These are phyloP conservation scores for Candida fluviatilis DNA, from an alignment of 805 yeast genomes.

Conservation along the genomic window DNA sequence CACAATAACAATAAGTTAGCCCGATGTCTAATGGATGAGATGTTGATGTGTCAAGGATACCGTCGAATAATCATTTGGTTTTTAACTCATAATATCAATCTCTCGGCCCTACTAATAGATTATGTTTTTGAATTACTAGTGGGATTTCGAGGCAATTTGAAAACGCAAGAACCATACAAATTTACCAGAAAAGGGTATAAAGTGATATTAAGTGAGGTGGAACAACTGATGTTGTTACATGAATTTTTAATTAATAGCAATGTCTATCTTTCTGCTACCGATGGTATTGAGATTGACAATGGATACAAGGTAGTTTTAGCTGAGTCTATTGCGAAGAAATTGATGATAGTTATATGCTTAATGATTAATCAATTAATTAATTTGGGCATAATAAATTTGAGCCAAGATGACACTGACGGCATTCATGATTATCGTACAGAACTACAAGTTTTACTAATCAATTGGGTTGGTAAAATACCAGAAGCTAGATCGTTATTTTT, in stretches of 20 bases:
- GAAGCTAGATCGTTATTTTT: constrained; percentile 62
- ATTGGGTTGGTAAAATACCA: constrained; percentile 60
- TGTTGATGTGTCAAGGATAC: constrained; percentile 64
- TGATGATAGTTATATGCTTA: constrained; percentile 54
- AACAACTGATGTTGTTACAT: constrained; percentile 63
- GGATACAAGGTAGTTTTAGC: constrained; percentile 26
- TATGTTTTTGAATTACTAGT: constrained; percentile 59
- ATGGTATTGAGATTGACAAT: constrained; percentile 26
- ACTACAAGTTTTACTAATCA: constrained; percentile 54
- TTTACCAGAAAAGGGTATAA: constrained; percentile 55
- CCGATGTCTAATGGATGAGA: constrained; percentile 59
- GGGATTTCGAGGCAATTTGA: constrained; percentile 48
- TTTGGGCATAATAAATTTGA: constrained; percentile 41
- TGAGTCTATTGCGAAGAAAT: constrained; percentile 34
- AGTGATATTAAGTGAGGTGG: constrained; percentile 52
- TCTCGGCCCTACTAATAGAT: constrained; percentile 53
- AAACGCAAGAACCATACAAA: constrained; percentile 17
- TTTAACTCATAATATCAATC: constrained; percentile 52
- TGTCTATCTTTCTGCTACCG: constrained; percentile 27
- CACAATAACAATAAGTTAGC: constrained; percentile 50
- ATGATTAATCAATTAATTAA: constrained; percentile 54
- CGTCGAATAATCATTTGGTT: constrained; percentile 66
- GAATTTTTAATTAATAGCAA: constrained; percentile 57
- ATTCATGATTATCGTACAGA: constrained; percentile 54
- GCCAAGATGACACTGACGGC: constrained; percentile 20